Base-by-base conservation (phyloP, 352 stramenopile species). In the Phytopythium litorale region DNA sequence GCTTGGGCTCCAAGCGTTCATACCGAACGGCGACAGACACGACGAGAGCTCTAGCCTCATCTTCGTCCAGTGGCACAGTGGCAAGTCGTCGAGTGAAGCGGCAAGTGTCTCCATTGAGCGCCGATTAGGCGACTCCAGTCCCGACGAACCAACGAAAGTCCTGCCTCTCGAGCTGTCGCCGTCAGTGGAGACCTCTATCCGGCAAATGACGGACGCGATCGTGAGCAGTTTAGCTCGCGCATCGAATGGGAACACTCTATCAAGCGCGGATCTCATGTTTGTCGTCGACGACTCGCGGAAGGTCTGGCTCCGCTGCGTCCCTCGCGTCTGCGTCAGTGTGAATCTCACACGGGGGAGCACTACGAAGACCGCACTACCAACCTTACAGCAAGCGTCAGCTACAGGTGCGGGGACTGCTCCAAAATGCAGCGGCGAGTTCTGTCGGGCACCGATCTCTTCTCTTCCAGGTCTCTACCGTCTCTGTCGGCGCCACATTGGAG, bases 381-480 rank as follows among this genome's bases (percentile, higher is more conserved):
- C 74, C 38, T 58, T 92, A 1, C 55, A 69, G 48, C 30, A 58
- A 7, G 32, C 33, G 25, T 43, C 54, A 19, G 43, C 1, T 56
- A n/a, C 5, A 35, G 62, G 57, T 38, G 51, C 49, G 33, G 23
- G 15, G 23, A 4, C 15, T 9, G 58, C 16, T 13, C n/a, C 28
- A 4, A 88, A 79, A 48, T 94, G 84, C 57, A 77, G 73, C 8
- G 82, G 84, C 11, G 81, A 91, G 43, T 94, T 94, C 59, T 94
- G 84, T 33, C 63, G 67, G 37, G 60, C 67, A 3, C 28, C 67
- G 11, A 61, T 80, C 18, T 52, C 61, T n/a, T 62, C 67, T 1
- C 51, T 91, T 0, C 37, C 68, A 21, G 82, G 82, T 13, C 59
- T 91, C 9, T 69, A 69, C 52, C 63, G 49, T 18, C 8, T 53